Evolutionary conservation across 345 rosid species (phyloP).

Genomic region (Linum lewisii): DNA sequence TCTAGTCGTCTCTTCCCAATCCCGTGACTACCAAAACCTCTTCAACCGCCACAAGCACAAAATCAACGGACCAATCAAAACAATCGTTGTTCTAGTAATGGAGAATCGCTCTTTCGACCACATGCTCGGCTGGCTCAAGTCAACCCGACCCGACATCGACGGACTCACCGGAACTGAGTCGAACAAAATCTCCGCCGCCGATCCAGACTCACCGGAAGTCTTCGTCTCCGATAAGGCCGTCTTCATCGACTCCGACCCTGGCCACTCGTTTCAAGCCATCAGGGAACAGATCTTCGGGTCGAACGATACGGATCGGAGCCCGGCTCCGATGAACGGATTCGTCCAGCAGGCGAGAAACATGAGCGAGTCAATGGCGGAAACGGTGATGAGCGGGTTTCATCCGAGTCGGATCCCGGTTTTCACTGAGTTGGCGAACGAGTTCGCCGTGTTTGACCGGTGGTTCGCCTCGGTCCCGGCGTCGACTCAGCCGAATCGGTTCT

Average conservation of each 20-base stretch:
- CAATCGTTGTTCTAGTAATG: constrained; percentile 84
- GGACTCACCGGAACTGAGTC: constrained; percentile 72
- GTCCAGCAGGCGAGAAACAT: constrained; percentile 75
- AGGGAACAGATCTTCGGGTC: constrained; percentile 96
- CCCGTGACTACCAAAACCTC: constrained; percentile 24
- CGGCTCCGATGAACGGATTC: constrained; percentile 82
- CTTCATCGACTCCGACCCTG: constrained; percentile 93
- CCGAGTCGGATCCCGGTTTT: constrained; percentile 62
- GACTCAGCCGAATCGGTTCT: constrained; percentile 97
- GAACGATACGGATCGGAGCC: constrained; percentile 30
- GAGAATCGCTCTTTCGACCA: constrained; percentile 98
- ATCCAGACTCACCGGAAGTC: constrained; percentile 42
- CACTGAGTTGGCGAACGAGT: constrained; percentile 74
- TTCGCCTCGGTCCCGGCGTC: constrained; percentile 98
- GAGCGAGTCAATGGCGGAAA: constrained; percentile 47
- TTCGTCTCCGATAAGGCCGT: constrained; percentile 68
- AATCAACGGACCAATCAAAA: constrained; percentile 86
- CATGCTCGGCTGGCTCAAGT: constrained; percentile 89
- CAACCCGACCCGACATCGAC: constrained; percentile 77
- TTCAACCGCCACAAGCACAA: constrained; percentile 25
- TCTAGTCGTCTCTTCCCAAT: constrained; percentile 47
- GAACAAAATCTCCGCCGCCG: constrained; percentile 46
- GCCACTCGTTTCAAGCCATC: constrained; percentile 95
- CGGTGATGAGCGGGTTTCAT: constrained; percentile 83
- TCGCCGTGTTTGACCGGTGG: constrained; percentile 91